A percentile compares a stretch with the other conserved stretches of the same genome.
Evolutionary conservation across 2,329 filamentous ascomycete genomes (phyloP).

Genomic region (Aspergillus sp.): DNA sequence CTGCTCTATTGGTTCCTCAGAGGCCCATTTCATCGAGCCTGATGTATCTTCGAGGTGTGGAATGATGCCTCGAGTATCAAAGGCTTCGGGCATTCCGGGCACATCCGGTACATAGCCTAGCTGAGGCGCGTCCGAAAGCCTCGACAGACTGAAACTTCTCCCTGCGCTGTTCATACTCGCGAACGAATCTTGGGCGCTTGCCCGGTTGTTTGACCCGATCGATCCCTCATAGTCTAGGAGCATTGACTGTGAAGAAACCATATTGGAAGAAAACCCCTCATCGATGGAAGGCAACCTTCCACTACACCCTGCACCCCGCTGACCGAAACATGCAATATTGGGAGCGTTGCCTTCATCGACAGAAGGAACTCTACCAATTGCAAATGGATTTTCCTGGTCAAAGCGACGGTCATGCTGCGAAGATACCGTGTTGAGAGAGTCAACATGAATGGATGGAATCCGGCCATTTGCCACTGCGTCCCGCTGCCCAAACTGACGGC

Average conservation of each 20-base stretch:
- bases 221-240: constrained; percentile 34
- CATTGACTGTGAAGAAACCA: constrained; percentile 35
- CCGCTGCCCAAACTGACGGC: not conserved
- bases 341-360: constrained; percentile 1
- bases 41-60: not conserved
- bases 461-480: not conserved
- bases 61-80: not conserved
- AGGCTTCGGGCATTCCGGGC: not conserved
- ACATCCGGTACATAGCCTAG: not conserved
- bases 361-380: not conserved
- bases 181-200: not conserved
- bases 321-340: constrained; percentile 11
- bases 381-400: constrained; percentile 3
- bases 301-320: not conserved
- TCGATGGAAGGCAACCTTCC: constrained; percentile 17
- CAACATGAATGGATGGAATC: not conserved
- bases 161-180: not conserved
- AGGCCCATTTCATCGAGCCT: constrained; percentile 1
- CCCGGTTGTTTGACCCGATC: not conserved
- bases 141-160: not conserved
- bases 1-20: not conserved
- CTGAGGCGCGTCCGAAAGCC: not conserved
- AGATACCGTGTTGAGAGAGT: not conserved
- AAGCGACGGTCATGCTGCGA: constrained; percentile 12
- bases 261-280: constrained; percentile 3